Evolutionary conservation across 352 stramenopile genomes (phyloP).

Genomic region (Plasmopara muralis): DNA sequence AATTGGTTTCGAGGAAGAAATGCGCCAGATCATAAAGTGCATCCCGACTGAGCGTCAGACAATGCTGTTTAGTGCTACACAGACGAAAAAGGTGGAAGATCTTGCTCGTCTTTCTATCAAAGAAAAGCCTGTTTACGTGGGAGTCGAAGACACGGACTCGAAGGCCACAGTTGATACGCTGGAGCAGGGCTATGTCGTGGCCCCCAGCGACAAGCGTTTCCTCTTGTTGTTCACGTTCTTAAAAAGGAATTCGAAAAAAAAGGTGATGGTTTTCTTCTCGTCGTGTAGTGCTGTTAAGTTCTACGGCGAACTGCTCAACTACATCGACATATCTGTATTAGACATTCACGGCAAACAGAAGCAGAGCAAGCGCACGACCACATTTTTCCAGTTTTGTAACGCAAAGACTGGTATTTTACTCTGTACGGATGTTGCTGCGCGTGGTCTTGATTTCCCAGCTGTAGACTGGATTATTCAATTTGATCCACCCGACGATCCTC

Average conservation of each 20-base stretch:
- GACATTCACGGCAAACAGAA: slow-evolving; percentile 99
- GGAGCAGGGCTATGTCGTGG: slow-evolving; percentile 98
- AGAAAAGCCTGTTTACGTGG: slow-evolving; percentile 96
- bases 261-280: slow-evolving; percentile 95
- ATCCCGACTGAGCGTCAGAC: slow-evolving; percentile 97
- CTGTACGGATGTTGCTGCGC: slow-evolving; percentile 97
- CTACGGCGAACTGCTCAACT: slow-evolving; percentile 98
- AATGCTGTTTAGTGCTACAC: slow-evolving; percentile 98
- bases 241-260: slow-evolving; percentile 99
- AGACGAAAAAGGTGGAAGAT: slow-evolving; percentile 98
- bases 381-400: slow-evolving; percentile 99
- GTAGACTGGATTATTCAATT: slow-evolving; percentile 99
- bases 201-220: slow-evolving; percentile 96
- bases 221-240: slow-evolving; percentile 99
- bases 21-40: slow-evolving; percentile 97
- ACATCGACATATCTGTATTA: slow-evolving; percentile 98
- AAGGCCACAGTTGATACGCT: slow-evolving; percentile 91
- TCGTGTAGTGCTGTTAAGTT: slow-evolving; percentile 97
- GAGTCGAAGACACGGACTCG: slow-evolving; percentile 88
- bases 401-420: slow-evolving; percentile 95
- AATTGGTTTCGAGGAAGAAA: slow-evolving; percentile 99
- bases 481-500: slow-evolving; percentile 97
- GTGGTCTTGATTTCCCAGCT: slow-evolving; percentile 94
- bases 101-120: slow-evolving; percentile 90
- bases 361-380: slow-evolving; percentile 98